Conservation (phyloP, 140 eudicot species). For the Oenanthe javanica region DNA sequence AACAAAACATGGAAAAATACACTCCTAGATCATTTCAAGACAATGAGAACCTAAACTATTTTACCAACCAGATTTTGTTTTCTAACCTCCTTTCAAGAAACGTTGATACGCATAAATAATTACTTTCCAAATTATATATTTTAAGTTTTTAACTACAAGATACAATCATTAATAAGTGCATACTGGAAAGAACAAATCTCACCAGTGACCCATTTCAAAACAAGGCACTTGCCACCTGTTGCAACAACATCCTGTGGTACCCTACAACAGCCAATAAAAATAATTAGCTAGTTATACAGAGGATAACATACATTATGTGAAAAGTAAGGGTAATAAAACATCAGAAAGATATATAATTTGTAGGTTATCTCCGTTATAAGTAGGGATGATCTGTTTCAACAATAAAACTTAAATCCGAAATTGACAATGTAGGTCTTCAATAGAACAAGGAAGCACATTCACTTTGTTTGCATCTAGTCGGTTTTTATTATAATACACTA, state of each 20-base stretch:
- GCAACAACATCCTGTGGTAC: constrained; percentile 85
- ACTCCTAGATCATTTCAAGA: neutral
- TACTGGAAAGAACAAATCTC: constrained; percentile 10
- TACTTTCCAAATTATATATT: neutral
- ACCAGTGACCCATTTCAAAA: constrained; percentile 92
- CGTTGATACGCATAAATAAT: neutral
- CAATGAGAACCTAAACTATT: neutral
- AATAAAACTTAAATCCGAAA: neutral
- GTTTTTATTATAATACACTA: neutral
- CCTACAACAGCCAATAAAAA: constrained; percentile 32
- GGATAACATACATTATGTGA: neutral
- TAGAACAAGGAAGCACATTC: neutral
- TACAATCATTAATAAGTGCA: neutral
- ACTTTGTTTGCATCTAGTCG: neutral
- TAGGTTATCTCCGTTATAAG: neutral
- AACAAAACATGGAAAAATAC: neutral
- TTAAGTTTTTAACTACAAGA: neutral
- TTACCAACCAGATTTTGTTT: neutral
- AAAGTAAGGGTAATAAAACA: neutral
- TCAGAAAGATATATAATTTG: neutral
- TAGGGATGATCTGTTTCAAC: neutral
- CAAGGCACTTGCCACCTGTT: constrained; percentile 83
- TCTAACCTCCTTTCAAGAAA: neutral
- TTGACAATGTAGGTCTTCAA: neutral
- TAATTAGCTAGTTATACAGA: constrained; percentile 15